Percentiles rank a stretch among this genome's conserved stretches.
These are phyloP conservation scores for Clathrus columnatus DNA, from an alignment of 768 basidiomycete species.

Conservation along the genomic window DNA sequence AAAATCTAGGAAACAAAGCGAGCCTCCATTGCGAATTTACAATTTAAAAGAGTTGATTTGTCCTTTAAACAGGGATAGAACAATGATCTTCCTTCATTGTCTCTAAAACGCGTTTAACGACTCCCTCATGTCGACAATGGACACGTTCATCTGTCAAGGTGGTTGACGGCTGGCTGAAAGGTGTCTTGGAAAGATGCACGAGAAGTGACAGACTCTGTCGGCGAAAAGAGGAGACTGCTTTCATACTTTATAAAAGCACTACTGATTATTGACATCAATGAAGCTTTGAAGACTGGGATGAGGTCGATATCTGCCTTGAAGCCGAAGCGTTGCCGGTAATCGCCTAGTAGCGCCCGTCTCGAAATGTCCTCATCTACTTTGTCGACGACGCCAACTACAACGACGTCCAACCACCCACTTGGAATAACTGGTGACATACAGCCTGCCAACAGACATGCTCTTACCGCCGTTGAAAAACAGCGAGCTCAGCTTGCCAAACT, in stretches of 20 bases:
- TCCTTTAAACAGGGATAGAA: constrained; percentile 7
- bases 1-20: background rate
- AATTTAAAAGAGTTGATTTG: background rate
- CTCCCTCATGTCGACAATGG: background rate
- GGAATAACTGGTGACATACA: background rate
- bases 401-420: background rate
- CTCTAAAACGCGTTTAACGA: background rate
- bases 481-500: constrained; percentile 73
- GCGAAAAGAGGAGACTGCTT: no score
- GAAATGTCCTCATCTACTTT: background rate
- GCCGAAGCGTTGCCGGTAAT: no score
- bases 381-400: no score
- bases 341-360: no score
- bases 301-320: background rate
- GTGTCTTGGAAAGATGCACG: no score
- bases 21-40: background rate
- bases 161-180: no score
- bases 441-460: constrained; percentile 33
- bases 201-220: no score
- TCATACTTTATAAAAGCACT: no score
- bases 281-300: background rate
- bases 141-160: background rate
- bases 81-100: background rate
- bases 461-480: constrained; percentile 44
- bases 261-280: no score